Conservation (phyloP, 495 filamentous ascomycete species). For the Mytilinidion resinicola region DNA sequence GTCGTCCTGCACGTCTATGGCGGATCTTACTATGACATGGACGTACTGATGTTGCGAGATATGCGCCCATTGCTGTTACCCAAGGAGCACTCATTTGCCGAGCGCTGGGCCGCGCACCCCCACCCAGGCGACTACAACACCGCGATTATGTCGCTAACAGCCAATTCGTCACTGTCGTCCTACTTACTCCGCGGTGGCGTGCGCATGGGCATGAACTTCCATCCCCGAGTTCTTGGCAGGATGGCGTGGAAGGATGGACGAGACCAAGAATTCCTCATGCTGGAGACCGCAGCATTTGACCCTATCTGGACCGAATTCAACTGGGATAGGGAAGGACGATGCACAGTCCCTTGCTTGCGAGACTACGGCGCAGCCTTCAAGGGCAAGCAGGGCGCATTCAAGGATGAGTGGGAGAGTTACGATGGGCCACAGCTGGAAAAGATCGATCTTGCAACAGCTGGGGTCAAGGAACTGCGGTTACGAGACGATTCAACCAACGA, state of each 20-base stretch:
- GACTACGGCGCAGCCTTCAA: slow-evolving; percentile 50
- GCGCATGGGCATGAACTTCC: slow-evolving; percentile 54
- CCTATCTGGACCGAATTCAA: slow-evolving; percentile 56
- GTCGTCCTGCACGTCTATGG: slow-evolving; percentile 51
- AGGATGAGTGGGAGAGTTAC: slow-evolving; percentile 50
- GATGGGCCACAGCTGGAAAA: slow-evolving; percentile 35
- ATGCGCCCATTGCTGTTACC: slow-evolving; percentile 49
- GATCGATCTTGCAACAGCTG: slow-evolving; percentile 12
- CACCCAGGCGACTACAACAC: slow-evolving; percentile 54
- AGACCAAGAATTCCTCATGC: slow-evolving; percentile 48
- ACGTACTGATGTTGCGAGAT: slow-evolving; percentile 51
- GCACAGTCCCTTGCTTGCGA: slow-evolving; percentile 49
- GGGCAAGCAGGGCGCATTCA: slow-evolving; percentile 35
- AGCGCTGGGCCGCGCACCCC: slow-evolving; percentile 51
- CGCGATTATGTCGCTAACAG: slow-evolving; percentile 50
- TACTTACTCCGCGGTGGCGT: slow-evolving; percentile 52
- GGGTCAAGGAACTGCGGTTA: slow-evolving; percentile 16
- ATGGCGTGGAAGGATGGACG: slow-evolving; percentile 53
- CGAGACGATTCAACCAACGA: slow-evolving; percentile 10
- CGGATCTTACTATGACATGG: slow-evolving; percentile 54
- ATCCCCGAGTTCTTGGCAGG: slow-evolving; percentile 48
- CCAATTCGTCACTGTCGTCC: slow-evolving; percentile 49
- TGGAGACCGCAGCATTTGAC: slow-evolving; percentile 53
- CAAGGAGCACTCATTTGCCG: slow-evolving; percentile 47
- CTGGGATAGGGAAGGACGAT: slow-evolving; percentile 45